Base-by-base conservation (phyloP, 2,329 filamentous ascomycete genomes). In the Tricladium varicosporioides region DNA sequence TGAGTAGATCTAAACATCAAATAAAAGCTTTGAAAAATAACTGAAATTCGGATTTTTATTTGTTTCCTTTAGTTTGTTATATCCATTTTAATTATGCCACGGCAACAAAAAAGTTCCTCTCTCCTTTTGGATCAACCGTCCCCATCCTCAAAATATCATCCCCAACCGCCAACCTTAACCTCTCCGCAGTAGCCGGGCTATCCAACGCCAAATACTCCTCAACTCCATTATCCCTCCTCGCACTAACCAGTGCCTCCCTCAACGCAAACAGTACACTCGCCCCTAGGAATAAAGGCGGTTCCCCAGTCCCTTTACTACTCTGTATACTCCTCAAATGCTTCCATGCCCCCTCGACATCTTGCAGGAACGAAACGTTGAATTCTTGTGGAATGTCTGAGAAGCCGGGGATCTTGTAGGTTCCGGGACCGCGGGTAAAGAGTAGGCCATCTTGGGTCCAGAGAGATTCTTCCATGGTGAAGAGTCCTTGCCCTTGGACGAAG, bases 311-410 rank as follows among this genome's bases (percentile, higher is more conserved):
- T 13, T 91, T 78, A 60, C 84, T 89, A 32, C 91, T 80, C 77
- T 95, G 90, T 63, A 96, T 94, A 0, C 91, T 95, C 43, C 90
- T 80, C 59, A 96, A 75, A 68, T 95, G 88, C 75, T 92, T 86
- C 92, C 92, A 96, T 68, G 88, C 83, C 22, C 22, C 22, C 7
- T 27, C 22, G 1, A 95, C 91, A 55, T 86, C 91, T 73, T 95
- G 94, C 61, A 96, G 80, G 65, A 96, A 76, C 44, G 80, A 84
- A 14, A 96, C 88, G 70, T 95, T 94, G 75, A 95, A 92, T 36
- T 84, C 81, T 71, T 96, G 91, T 2, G 92, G 92, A 18, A 96
- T 91, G 69, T 96, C 92, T 48, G 91, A 80, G 77, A 96, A 96
- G 0, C 91, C 91, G 0, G 92, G 92, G 65, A 96, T 95, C 77